Evolutionary conservation across 495 filamentous ascomycete genomes (phyloP).

Genomic region (Parathielavia appendiculata): DNA sequence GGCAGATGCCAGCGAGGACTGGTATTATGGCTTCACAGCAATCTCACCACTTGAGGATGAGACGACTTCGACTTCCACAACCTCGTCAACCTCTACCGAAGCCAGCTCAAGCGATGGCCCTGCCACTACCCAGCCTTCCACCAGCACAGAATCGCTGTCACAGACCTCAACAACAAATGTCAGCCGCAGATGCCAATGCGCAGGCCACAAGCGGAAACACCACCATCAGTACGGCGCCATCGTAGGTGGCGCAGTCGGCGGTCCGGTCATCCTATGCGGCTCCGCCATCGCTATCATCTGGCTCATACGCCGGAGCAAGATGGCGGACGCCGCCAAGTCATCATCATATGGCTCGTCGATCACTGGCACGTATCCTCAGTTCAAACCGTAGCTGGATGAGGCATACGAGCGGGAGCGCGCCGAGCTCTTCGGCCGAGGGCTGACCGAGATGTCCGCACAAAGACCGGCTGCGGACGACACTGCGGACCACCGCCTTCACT

Average conservation of each 20-base stretch:
- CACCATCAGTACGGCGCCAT: slow-evolving; percentile 8
- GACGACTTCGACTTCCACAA: not conserved
- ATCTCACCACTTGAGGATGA: not conserved
- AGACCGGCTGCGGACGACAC: slow-evolving; percentile 3
- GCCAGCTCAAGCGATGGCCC: no score
- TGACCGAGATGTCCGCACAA: not conserved
- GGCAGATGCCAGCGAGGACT: not conserved
- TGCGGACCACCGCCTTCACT: not conserved
- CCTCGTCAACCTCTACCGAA: not conserved
- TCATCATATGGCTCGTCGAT: no score
- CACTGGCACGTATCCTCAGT: no score
- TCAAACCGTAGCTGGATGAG: not conserved
- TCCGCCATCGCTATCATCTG: slow-evolving; percentile 3
- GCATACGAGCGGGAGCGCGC: not conserved
- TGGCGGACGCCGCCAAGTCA: not conserved
- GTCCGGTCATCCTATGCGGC: slow-evolving; percentile 2
- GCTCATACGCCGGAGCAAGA: not conserved
- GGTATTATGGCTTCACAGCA: not conserved
- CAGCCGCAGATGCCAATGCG: no score
- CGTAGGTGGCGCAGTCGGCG: slow-evolving; percentile 7
- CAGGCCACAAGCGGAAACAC: not conserved
- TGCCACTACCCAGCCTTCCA: no score
- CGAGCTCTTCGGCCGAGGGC: not conserved
- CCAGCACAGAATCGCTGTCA: no score
- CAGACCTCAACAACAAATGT: no score